Conservation (phyloP, 176 grass and related monocot genomes). For the Dactylis glomerata region DNA sequence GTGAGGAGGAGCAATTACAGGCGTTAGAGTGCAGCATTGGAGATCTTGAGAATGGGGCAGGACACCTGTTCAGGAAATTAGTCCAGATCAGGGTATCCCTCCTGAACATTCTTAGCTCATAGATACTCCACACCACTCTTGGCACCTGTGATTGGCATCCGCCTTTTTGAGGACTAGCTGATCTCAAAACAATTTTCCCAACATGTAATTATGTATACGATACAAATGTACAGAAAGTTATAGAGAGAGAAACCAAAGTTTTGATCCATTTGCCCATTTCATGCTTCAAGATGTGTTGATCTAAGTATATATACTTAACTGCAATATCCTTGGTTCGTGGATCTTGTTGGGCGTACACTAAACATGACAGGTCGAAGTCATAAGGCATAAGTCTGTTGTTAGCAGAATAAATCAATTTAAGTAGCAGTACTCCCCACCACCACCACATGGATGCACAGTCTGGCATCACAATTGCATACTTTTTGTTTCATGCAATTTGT, state of each 20-base stretch:
- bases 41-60: conserved; percentile 32
- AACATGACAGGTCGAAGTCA: background rate
- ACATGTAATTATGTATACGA: background rate
- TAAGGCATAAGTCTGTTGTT: background rate
- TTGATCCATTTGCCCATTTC: background rate
- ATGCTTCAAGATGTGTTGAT: background rate
- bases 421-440: background rate
- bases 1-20: conserved; percentile 19
- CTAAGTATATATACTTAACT: background rate
- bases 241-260: background rate
- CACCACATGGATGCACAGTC: background rate
- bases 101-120: conserved; percentile 36
- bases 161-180: conserved; percentile 23
- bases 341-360: background rate
- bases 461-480: background rate
- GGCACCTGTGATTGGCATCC: background rate
- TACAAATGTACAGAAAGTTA: background rate
- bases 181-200: background rate
- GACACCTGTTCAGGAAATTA: conserved; percentile 37
- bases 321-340: background rate
- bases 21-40: conserved; percentile 24
- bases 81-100: conserved; percentile 49
- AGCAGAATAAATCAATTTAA: background rate
- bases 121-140: background rate
- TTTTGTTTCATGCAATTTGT: background rate